Evolutionary conservation across 2,329 filamentous ascomycete genomes (phyloP).

Genomic region (Aspergillus sp.): DNA sequence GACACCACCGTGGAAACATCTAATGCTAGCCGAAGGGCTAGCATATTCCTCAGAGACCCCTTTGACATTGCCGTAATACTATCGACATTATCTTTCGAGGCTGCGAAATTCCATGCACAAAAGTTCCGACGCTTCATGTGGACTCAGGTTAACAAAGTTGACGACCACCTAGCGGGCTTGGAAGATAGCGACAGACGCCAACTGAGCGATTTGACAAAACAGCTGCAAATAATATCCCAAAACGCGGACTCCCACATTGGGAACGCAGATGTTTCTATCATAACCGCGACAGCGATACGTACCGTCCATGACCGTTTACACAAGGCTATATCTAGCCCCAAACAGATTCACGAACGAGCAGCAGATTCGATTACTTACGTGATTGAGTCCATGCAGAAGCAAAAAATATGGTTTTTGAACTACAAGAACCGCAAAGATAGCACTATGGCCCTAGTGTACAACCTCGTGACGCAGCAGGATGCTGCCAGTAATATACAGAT

Average conservation of each 20-base stretch:
- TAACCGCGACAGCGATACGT: constrained; percentile 23
- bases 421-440: constrained; percentile 28
- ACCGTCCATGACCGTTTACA: constrained; percentile 18
- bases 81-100: constrained; percentile 16
- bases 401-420: constrained; percentile 28
- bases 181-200: constrained; percentile 22
- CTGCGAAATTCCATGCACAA: constrained; percentile 15
- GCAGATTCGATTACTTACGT: constrained; percentile 27
- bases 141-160: constrained; percentile 20
- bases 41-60: constrained; percentile 11
- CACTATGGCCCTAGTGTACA: constrained; percentile 24
- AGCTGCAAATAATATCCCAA: constrained; percentile 31
- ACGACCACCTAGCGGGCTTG: constrained; percentile 20
- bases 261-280: constrained; percentile 28
- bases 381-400: constrained; percentile 28
- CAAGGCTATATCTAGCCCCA: background rate
- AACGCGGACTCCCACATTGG: constrained; percentile 28
- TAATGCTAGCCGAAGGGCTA: background rate
- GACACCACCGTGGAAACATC: constrained; percentile 10
- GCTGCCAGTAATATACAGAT: constrained; percentile 30
- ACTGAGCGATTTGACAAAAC: constrained; percentile 24
- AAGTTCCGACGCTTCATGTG: constrained; percentile 20
- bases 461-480: constrained; percentile 32
- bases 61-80: constrained; percentile 19
- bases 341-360: constrained; percentile 8